Conservation (phyloP, 768 basidiomycete genomes). For the Lactarius hengduanensis region DNA sequence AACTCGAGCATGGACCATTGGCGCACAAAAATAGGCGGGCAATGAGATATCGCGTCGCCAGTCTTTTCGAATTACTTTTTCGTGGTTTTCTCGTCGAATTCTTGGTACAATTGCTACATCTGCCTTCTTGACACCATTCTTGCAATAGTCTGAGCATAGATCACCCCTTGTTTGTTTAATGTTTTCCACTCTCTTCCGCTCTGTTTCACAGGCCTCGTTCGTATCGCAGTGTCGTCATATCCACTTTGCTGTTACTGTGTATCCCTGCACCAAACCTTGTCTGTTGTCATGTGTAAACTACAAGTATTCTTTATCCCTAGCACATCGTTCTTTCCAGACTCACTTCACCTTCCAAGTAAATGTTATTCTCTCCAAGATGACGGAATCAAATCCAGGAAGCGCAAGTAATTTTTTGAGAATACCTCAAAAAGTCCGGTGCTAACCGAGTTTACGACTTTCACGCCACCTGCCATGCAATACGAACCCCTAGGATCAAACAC, state of each 20-base stretch:
- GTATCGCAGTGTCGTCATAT: conserved; percentile 17
- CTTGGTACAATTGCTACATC: conserved; percentile 12
- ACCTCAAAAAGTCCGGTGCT: conserved; percentile 12
- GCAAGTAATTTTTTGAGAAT: conserved; percentile 7
- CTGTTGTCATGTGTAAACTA: conserved; percentile 24
- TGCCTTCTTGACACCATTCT: conserved; percentile 17
- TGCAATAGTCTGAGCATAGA: conserved; percentile 19
- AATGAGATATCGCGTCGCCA: conserved; percentile 1
- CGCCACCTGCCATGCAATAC: conserved; percentile 14
- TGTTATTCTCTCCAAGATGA: conserved; percentile 25
- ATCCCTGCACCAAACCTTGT: conserved; percentile 14
- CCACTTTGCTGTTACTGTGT: conserved; percentile 15
- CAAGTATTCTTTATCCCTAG: conserved; percentile 16
- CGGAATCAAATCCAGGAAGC: conserved; percentile 9
- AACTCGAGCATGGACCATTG: conserved; percentile 21
- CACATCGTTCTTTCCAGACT: conserved; percentile 15
- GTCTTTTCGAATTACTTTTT: conserved; percentile 5
- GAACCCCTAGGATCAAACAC: conserved; percentile 21
- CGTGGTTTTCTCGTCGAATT: conserved; percentile 7
- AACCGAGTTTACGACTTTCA: conserved; percentile 11
- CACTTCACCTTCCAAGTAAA: conserved; percentile 20
- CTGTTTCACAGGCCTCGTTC: conserved; percentile 19
- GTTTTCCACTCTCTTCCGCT: conserved; percentile 4
- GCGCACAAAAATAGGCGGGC: conserved; percentile 25
- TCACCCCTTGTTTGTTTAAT: conserved; percentile 4